Percentiles rank a stretch among this genome's conserved stretches.
Conservation (phyloP, 257 asterid species). For the Solanum neorickii region DNA sequence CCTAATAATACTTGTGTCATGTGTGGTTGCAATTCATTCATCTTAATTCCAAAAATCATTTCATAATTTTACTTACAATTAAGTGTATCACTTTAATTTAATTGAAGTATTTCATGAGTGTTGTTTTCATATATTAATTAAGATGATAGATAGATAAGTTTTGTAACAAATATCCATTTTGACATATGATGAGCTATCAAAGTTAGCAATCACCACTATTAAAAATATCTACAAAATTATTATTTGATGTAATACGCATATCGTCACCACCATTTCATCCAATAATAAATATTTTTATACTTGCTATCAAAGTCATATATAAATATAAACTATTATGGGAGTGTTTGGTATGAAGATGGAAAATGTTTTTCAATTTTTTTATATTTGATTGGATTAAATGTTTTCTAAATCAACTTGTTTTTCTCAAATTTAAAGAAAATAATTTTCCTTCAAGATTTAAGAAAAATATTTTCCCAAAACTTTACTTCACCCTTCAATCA, state of each 20-base stretch:
- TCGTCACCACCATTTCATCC: background rate
- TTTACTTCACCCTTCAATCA: too few relatives aligned
- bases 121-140: background rate
- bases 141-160: background rate
- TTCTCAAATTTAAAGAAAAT: too few relatives aligned
- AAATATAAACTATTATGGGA: too few relatives aligned
- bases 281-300: background rate
- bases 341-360: too few relatives aligned
- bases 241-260: background rate
- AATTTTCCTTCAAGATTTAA: too few relatives aligned
- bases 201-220: background rate
- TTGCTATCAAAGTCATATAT: background rate
- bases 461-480: rapidly evolving
- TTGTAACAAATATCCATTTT: background rate
- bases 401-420: too few relatives aligned
- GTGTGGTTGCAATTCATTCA: background rate
- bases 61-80: background rate
- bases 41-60: background rate
- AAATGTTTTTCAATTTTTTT: rapidly evolving
- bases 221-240: background rate
- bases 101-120: background rate
- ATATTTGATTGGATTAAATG: too few relatives aligned
- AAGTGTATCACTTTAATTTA: background rate
- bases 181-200: background rate
- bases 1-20: background rate